A percentile compares a stretch with the other conserved stretches of the same genome.
These are phyloP conservation scores for Alternaria brassicicola DNA, from an alignment of 2,329 filamentous ascomycete genomes.

Conservation along the genomic window DNA sequence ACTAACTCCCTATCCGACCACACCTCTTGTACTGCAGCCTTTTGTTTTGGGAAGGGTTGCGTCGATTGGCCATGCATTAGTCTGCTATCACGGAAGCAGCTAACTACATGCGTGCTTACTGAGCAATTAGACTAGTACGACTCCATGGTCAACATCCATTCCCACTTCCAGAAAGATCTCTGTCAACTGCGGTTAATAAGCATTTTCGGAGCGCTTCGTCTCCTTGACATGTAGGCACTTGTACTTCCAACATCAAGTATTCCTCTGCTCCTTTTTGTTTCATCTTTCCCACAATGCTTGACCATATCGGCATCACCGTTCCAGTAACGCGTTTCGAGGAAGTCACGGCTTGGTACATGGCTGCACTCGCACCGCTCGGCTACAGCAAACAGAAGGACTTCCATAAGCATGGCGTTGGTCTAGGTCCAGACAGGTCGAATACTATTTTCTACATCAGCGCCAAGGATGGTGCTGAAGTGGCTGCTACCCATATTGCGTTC, in stretches of 20 bases:
- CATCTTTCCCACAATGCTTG: background rate
- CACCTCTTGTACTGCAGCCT: background rate
- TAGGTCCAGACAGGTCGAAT: slow-evolving; percentile 20
- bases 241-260: background rate
- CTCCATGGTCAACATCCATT: background rate
- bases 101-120: background rate
- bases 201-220: background rate
- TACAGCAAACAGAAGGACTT: slow-evolving; percentile 33
- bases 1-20: background rate
- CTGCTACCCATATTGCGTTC: slow-evolving; percentile 29
- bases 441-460: slow-evolving; percentile 26
- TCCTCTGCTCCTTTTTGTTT: background rate
- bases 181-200: background rate
- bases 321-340: slow-evolving; percentile 24
- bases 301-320: slow-evolving; percentile 19
- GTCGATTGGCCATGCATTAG: background rate
- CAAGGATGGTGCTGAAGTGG: slow-evolving; percentile 7
- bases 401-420: slow-evolving; percentile 18
- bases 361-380: slow-evolving; percentile 35
- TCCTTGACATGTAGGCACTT: background rate
- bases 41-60: background rate
- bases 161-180: background rate
- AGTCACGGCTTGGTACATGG: slow-evolving; percentile 29
- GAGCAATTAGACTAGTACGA: background rate
- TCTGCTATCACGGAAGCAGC: background rate